Evolutionary conservation across 2,329 filamentous ascomycete genomes (phyloP).

Genomic region (Alternaria hordeiaustralica): DNA sequence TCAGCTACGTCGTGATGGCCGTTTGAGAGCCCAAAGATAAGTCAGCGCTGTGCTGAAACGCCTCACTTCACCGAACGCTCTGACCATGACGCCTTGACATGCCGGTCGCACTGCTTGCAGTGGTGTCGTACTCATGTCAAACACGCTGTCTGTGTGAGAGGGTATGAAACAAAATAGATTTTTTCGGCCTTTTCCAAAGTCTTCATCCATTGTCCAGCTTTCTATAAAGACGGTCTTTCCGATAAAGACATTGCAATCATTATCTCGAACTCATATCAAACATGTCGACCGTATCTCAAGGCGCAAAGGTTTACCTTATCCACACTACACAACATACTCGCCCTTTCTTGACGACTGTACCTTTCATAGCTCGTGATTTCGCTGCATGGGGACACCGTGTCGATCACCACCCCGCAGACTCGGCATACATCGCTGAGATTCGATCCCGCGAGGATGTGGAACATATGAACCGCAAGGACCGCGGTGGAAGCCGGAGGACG

Average conservation of each 20-base stretch:
- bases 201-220: neutral
- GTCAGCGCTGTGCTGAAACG: neutral
- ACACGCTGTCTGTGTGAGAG: neutral
- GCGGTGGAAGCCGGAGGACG: constrained; percentile 9
- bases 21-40: neutral
- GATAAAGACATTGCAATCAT: neutral
- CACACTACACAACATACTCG: constrained; percentile 6
- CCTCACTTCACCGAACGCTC: neutral
- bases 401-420: constrained; percentile 12
- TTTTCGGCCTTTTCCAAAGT: neutral
- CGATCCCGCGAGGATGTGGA: constrained; percentile 10
- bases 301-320: constrained; percentile 17
- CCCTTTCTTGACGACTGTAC: constrained; percentile 19
- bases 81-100: neutral
- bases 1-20: neutral
- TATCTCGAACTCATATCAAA: neutral
- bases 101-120: neutral
- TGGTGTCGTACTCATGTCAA: neutral
- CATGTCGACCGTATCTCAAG: neutral
- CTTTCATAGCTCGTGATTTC: constrained; percentile 27
- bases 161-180: neutral
- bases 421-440: constrained; percentile 22
- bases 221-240: neutral
- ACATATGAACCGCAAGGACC: constrained; percentile 5
- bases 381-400: constrained; percentile 21